phyloP scores from a whole-genome alignment of 2,329 filamentous ascomycete species.

The Trichoderma pleuroti region DNA sequence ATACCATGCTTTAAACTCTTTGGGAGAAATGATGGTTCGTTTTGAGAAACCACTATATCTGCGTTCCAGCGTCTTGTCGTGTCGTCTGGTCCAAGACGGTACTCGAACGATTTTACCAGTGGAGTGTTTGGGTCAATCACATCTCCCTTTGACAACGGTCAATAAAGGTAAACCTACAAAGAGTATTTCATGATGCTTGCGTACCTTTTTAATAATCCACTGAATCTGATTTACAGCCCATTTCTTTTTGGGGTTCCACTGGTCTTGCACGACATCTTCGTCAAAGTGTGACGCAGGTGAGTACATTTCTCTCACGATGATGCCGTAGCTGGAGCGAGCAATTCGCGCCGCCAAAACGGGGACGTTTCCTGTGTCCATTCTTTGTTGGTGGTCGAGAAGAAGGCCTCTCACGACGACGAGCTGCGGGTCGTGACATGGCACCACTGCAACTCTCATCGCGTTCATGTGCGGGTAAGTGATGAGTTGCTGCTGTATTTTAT shows the following conservation, averaged over 20 bases:
- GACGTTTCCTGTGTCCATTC: constrained; percentile 37
- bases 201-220: constrained; percentile 41
- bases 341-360: constrained; percentile 43
- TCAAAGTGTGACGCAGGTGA: constrained; percentile 35
- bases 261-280: constrained; percentile 35
- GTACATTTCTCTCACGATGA: constrained; percentile 38
- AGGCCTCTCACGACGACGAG: constrained; percentile 54
- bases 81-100: constrained; percentile 33
- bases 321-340: constrained; percentile 42
- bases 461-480: constrained; percentile 32
- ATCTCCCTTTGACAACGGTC: not conserved
- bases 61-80: constrained; percentile 37
- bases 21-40: constrained; percentile 36
- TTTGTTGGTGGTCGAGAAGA: constrained; percentile 49
- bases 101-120: constrained; percentile 32
- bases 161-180: not conserved
- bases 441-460: constrained; percentile 35
- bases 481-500: not conserved
- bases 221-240: constrained; percentile 43
- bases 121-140: not conserved
- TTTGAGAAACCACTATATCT: constrained; percentile 39
- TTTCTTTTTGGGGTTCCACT: constrained; percentile 27
- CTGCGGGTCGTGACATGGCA: constrained; percentile 49
- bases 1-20: constrained; percentile 38
- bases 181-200: not conserved